phyloP scores from a whole-genome alignment of 2,329 filamentous ascomycete species.

The Geosmithia flava region DNA sequence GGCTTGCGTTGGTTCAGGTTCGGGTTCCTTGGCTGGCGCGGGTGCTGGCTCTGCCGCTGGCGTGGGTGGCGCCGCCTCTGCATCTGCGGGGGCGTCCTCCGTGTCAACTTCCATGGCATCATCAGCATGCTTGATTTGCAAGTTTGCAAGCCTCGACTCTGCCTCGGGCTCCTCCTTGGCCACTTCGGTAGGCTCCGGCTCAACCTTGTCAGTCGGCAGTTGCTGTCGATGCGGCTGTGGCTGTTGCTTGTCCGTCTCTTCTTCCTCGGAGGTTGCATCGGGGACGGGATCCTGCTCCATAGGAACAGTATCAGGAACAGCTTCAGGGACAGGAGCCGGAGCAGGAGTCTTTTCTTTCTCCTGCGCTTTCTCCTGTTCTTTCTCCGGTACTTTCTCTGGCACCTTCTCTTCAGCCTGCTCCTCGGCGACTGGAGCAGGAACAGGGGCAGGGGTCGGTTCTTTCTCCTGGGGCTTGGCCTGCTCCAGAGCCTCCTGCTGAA shows the following conservation, averaged over 20 bases:
- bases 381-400: no score
- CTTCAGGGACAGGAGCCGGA: not conserved
- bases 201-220: not conserved
- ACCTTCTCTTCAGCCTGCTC: no score
- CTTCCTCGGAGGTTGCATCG: not conserved
- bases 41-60: not conserved
- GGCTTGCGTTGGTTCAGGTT: not conserved
- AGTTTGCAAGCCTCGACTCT: conserved; percentile 4
- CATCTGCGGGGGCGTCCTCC: conserved; percentile 4
- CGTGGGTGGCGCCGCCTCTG: conserved; percentile 6
- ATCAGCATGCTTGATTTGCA: not conserved
- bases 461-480: not conserved
- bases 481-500: no score
- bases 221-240: no score
- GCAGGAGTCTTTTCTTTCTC: not conserved
- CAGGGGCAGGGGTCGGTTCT: not conserved
- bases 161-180: conserved; percentile 1
- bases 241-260: not conserved
- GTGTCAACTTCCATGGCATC: not conserved
- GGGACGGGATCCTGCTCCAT: not conserved
- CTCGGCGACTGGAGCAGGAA: not conserved
- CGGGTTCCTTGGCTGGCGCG: not conserved
- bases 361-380: no score
- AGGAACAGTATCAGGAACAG: not conserved
- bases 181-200: not conserved